These are phyloP conservation scores for Ascocoryne sarcoides DNA, from an alignment of 2,329 filamentous ascomycete genomes.

Conservation along the genomic window DNA sequence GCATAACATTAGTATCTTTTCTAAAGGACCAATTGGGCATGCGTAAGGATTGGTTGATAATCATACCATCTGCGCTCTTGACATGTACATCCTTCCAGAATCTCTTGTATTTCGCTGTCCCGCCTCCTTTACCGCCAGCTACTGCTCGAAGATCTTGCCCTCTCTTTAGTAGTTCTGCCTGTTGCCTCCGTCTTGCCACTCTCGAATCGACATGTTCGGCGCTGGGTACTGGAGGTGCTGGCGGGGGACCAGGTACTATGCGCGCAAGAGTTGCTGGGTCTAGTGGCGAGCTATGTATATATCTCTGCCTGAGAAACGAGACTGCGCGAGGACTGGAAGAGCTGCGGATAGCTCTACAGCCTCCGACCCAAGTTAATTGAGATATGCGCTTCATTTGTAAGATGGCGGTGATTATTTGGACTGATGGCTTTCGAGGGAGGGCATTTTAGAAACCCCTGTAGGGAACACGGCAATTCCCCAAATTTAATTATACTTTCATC, in stretches of 20 bases:
- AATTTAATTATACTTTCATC: too few relatives aligned
- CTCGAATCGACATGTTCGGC: conserved; percentile 31
- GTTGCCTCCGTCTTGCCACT: conserved; percentile 42
- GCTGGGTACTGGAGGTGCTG: conserved; percentile 42
- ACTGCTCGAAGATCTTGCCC: conserved; percentile 40
- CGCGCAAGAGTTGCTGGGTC: conserved; percentile 30
- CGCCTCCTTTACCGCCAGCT: conserved; percentile 30
- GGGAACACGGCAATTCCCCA: too few relatives aligned
- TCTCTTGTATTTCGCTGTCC: conserved; percentile 48
- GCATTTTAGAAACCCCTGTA: too few relatives aligned
- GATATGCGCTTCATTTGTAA: conserved; percentile 24
- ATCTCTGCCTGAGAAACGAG: conserved; percentile 11
- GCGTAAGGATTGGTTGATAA: not conserved
- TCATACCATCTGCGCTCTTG: conserved; percentile 53
- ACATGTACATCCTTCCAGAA: conserved; percentile 87
- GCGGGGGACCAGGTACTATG: conserved; percentile 49
- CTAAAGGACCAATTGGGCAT: not conserved
- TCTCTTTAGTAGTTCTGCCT: conserved; percentile 46
- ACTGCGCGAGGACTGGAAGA: conserved; percentile 1
- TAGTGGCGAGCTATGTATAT: conserved; percentile 21
- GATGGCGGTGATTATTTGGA: conserved; percentile 3
- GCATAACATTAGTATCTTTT: not conserved
- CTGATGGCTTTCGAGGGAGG: too few relatives aligned
- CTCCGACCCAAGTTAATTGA: conserved; percentile 13
- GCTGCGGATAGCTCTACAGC: conserved; percentile 8